Evolutionary conservation across 2,329 filamentous ascomycete genomes (phyloP).

Genomic region (Penicillium sp.): DNA sequence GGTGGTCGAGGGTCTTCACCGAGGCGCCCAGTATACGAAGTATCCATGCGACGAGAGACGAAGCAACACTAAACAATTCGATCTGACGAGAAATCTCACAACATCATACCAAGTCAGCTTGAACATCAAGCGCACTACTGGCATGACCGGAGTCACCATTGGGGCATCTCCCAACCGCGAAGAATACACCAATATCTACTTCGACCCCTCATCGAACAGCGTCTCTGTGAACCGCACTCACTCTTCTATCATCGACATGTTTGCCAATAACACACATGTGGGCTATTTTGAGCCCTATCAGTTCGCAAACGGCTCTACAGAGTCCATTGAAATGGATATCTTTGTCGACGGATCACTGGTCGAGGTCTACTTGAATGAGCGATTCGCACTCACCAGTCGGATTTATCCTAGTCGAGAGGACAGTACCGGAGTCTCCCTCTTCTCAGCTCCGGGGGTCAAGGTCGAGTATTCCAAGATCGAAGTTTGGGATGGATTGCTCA

Average conservation of each 20-base stretch:
- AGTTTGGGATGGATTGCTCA: constrained; percentile 15
- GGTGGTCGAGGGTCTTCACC: constrained; percentile 10
- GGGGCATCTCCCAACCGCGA: constrained; percentile 11
- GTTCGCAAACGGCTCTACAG: not conserved
- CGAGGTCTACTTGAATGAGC: constrained; percentile 16
- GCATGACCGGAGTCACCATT: constrained; percentile 10
- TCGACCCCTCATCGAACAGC: constrained; percentile 9
- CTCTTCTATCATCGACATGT: constrained; percentile 10
- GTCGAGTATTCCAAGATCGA: constrained; percentile 10
- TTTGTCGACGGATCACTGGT: constrained; percentile 16
- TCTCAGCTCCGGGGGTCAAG: not conserved
- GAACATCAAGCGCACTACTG: constrained; percentile 8
- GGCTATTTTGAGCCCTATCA: constrained; percentile 15
- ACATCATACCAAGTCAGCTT: constrained; percentile 11
- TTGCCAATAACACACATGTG: constrained; percentile 7
- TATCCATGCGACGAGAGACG: constrained; percentile 2
- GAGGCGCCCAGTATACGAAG: constrained; percentile 7
- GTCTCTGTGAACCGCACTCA: constrained; percentile 10
- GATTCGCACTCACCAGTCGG: constrained; percentile 14
- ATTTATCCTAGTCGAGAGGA: constrained; percentile 15
- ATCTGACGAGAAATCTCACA: constrained; percentile 1
- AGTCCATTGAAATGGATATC: constrained; percentile 10
- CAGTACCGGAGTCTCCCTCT: constrained; percentile 9
- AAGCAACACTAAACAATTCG: constrained; percentile 1
- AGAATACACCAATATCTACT: constrained; percentile 17